Base-by-base conservation (phyloP, 768 basidiomycete species). In the Boletus edulis region DNA sequence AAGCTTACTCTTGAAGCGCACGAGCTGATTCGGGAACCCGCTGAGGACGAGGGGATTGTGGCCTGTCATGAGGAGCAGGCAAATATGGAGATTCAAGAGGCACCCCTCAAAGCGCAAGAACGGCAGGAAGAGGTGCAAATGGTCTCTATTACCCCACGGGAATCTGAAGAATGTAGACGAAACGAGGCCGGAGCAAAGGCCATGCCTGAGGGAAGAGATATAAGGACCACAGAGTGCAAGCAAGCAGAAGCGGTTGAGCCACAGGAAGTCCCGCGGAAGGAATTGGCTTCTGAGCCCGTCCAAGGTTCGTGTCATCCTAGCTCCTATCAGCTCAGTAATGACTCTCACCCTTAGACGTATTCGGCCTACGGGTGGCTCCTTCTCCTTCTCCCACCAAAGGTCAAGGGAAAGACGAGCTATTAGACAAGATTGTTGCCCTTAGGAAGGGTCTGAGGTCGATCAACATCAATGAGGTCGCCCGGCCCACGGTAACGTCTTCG, bases 381-480 rank as follows among this genome's bases (percentile, higher is more conserved):
- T 66, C 71, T 12, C 62, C 67, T 12, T 68, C 65, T 18, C 61
- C 56, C 18, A 64, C 67, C 29, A 75, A 72, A 60, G 70, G 72
- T 10, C 68, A 73, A 49, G 77, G 78, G 61, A 70, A 76, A 56
- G 59, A 67, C 40, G 76, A 80, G 51, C 65, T 86, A 10, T 78
- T 83, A 61, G 66, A 72, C 24, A 77, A 72, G 31, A 78, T 91
- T 41, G 66, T 81, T 46, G 68, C 70, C 2, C 72, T 89, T 27
- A 78, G 87, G 51, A 86, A 79, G 62, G 78, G 81, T 13, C 72
- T 92, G 32, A 80, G 79, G 42, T 79, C 83, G 10, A 75, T 91
- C 56, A 78, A 76, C 51, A 81, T 91, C 58, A 81, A 81, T 45
- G 78, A 81, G 40, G 66, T 75, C 39, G 76, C 79, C 17, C 76